phyloP scores from a whole-genome alignment of 768 basidiomycete species.

The Lactifluus piperatus region DNA sequence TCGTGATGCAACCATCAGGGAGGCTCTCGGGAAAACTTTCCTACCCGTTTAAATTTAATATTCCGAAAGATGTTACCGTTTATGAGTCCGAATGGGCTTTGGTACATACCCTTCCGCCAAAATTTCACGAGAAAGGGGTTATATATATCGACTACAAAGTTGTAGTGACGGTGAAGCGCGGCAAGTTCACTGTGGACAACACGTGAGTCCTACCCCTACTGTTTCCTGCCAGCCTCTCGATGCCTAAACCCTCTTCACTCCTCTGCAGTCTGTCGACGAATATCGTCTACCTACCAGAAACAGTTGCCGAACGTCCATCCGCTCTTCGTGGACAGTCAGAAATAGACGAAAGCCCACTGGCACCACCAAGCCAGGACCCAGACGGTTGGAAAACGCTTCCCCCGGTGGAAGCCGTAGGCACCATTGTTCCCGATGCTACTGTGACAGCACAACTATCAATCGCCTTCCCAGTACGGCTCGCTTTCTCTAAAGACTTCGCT shows the following conservation, averaged over 20 bases:
- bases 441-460: constrained; percentile 5
- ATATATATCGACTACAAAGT: constrained; percentile 20
- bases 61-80: constrained; percentile 37
- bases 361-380: constrained; percentile 12
- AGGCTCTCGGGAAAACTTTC: constrained; percentile 38
- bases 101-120: constrained; percentile 41
- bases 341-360: neutral
- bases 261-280: constrained; percentile 8
- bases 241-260: neutral
- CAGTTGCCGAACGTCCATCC: constrained; percentile 16
- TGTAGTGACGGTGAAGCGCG: constrained; percentile 8
- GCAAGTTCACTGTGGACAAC: constrained; percentile 12
- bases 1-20: constrained; percentile 34
- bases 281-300: constrained; percentile 17
- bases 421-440: neutral
- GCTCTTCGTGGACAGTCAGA: constrained; percentile 17
- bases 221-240: neutral
- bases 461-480: constrained; percentile 6
- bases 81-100: constrained; percentile 27
- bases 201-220: constrained; percentile 2
- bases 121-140: constrained; percentile 34
- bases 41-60: constrained; percentile 41
- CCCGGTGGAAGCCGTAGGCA: constrained; percentile 1
- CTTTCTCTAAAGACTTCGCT: neutral
- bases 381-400: constrained; percentile 20